Conservation (phyloP, 768 basidiomycete genomes). For the Pisolithus microcarpus region DNA sequence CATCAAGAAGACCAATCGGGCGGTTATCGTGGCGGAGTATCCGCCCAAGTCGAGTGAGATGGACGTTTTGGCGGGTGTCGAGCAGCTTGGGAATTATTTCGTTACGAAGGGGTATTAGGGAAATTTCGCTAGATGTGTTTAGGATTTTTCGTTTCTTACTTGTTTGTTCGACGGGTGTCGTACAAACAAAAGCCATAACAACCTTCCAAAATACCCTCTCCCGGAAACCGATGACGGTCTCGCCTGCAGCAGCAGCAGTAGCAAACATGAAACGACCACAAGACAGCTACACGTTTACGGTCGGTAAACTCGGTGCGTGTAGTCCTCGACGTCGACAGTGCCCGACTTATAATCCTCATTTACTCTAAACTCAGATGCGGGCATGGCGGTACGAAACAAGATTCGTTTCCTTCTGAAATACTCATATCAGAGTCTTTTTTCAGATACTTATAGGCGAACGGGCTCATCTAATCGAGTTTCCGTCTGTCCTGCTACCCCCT, state of each 20-base stretch:
- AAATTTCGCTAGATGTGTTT: background rate
- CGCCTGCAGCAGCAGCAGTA: background rate
- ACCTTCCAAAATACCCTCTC: background rate
- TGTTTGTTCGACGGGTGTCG: background rate
- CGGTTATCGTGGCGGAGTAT: constrained; percentile 22
- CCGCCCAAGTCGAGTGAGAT: background rate
- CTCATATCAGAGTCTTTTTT: background rate
- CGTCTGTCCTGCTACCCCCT: constrained; percentile 88
- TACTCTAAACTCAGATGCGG: constrained; percentile 58
- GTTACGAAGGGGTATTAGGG: background rate
- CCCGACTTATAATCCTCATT: constrained; percentile 5
- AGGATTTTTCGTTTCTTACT: too few relatives aligned
- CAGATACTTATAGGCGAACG: constrained; percentile 90
- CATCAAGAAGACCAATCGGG: constrained; percentile 20
- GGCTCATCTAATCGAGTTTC: constrained; percentile 96
- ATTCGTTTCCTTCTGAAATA: background rate
- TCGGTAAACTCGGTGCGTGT: constrained; percentile 85
- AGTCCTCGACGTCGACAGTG: background rate
- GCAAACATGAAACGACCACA: constrained; percentile 30
- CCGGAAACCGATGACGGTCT: background rate
- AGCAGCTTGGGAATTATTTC: background rate
- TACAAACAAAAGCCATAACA: background rate
- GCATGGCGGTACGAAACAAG: constrained; percentile 69
- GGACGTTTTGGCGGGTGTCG: background rate
- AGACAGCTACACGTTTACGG: constrained; percentile 85